Percentiles rank a stretch among this genome's conserved stretches.
Conservation (phyloP, 768 basidiomycete genomes). For the Astraeus odoratus region DNA sequence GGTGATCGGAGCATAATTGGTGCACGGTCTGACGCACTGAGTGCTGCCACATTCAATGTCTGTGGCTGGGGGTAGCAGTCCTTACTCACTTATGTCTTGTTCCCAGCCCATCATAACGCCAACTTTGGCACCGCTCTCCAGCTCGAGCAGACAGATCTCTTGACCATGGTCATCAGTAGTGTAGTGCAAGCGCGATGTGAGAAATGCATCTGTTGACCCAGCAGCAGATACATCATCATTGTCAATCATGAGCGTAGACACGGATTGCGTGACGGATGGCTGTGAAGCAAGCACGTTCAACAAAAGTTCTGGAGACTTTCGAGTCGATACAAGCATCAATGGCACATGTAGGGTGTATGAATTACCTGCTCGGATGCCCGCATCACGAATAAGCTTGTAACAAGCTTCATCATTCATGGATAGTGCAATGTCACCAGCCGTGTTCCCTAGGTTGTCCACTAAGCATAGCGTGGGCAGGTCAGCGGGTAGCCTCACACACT, state of each 20-base stretch:
- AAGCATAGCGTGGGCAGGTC: not conserved
- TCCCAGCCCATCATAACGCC: constrained; percentile 99
- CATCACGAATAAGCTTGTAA: constrained; percentile 80
- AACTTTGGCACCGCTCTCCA: constrained; percentile 64
- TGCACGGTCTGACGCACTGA: constrained; percentile 74
- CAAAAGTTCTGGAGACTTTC: constrained; percentile 52
- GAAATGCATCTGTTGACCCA: constrained; percentile 60
- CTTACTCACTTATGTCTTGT: constrained; percentile 58
- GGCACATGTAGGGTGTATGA: constrained; percentile 6
- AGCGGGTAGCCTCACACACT: not conserved
- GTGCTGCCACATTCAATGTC: constrained; percentile 19
- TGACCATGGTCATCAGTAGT: constrained; percentile 66
- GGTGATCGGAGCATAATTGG: constrained; percentile 49
- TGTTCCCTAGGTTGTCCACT: constrained; percentile 77
- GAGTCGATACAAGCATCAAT: constrained; percentile 1
- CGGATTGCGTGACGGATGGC: constrained; percentile 18
- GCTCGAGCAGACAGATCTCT: constrained; percentile 69
- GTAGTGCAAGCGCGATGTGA: constrained; percentile 65
- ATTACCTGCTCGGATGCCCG: constrained; percentile 85
- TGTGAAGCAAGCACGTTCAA: constrained; percentile 54
- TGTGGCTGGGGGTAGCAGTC: not conserved
- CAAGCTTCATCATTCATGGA: constrained; percentile 73
- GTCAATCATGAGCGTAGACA: constrained; percentile 36
- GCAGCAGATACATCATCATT: constrained; percentile 49
- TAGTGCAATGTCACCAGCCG: constrained; percentile 85